Base-by-base conservation (phyloP, 192 early-diverging fungal genomes). In the Coemansia sp. region DNA sequence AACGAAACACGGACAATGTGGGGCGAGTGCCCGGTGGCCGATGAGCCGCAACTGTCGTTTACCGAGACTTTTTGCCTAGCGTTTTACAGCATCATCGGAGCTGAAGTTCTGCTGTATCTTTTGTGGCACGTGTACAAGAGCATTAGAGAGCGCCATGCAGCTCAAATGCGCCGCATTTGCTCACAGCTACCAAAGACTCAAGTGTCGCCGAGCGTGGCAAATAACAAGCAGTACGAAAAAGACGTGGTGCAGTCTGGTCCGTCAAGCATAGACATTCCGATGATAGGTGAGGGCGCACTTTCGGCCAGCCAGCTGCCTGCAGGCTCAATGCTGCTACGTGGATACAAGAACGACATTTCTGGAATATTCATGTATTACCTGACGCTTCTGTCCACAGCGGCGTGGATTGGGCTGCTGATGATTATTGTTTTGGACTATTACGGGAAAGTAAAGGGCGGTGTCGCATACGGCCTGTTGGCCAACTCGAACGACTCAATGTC, bases 371-470 rank as follows among this genome's bases (percentile, higher is more conserved):
- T 86, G 7, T 76, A 76, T 56, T 69, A 67, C 24, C 83, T 85
- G 38, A 75, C 80, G 9, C 62, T 87, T n/a, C 27, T 83, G 17
- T 82, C 84, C 8, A 89, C 87, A 7, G 66, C 88, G 27, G 76
- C 83, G 22, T 92, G 86, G 79, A 64, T 92, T 17, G 82, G 84
- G 4, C 80, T 90, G 48, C 67, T 93, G 52, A 80, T 73, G 15
- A 68, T 87, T 43, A 69, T 93, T n/a, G 85, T 91, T 11, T 62
- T 82, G 10, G 92, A 93, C 73, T 89, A 92, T 79, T 93, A 91
- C 74, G 87, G 86, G 66, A 79, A 64, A 51, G 83, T 84, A 32
- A 74, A 87, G 67, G 62, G 82, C 37, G 82, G 84, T 3, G 64
- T 76, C 21, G 70, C 66, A 5, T 85, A 77, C 53, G 41, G 41